Percentiles rank a stretch among this genome's conserved stretches.
Conservation (phyloP, 805 yeast species). For the Cyberlindnera veronae region DNA sequence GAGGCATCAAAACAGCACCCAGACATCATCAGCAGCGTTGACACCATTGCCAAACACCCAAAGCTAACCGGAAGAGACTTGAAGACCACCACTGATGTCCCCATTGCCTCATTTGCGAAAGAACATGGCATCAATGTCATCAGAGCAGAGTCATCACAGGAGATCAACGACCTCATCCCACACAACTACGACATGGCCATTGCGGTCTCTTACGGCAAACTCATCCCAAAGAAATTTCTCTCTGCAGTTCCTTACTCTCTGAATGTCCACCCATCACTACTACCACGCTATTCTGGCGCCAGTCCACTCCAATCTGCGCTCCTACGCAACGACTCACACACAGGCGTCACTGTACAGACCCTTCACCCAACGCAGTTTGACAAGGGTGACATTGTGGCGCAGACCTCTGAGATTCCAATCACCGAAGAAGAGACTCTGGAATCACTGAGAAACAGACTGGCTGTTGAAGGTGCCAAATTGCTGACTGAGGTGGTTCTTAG, state of each 20-base stretch:
- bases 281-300: constrained; percentile 83
- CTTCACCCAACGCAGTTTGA: constrained; percentile 87
- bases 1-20: constrained; percentile 20
- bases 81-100: constrained; percentile 45
- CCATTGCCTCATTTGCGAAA: constrained; percentile 44
- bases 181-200: constrained; percentile 57
- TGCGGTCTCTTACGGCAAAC: constrained; percentile 88
- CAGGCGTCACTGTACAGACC: constrained; percentile 90
- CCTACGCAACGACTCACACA: constrained; percentile 51
- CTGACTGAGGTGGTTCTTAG: constrained; percentile 43
- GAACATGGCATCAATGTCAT: constrained; percentile 33
- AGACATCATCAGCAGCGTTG: constrained; percentile 36
- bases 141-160: constrained; percentile 50
- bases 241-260: constrained; percentile 51
- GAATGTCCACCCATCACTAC: constrained; percentile 88
- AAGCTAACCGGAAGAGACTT: constrained; percentile 62
- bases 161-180: constrained; percentile 31
- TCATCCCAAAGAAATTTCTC: constrained; percentile 68
- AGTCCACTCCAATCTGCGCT: constrained; percentile 85
- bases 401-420: constrained; percentile 45
- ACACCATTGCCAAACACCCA: constrained; percentile 60
- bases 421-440: constrained; percentile 39
- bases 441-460: constrained; percentile 49
- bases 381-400: constrained; percentile 64
- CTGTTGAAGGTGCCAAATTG: constrained; percentile 57